Evolutionary conservation across 345 rosid genomes (phyloP), one percentile per base, ranked within the genome.

Genomic region (Erysimum cheiranthoides): DNA sequence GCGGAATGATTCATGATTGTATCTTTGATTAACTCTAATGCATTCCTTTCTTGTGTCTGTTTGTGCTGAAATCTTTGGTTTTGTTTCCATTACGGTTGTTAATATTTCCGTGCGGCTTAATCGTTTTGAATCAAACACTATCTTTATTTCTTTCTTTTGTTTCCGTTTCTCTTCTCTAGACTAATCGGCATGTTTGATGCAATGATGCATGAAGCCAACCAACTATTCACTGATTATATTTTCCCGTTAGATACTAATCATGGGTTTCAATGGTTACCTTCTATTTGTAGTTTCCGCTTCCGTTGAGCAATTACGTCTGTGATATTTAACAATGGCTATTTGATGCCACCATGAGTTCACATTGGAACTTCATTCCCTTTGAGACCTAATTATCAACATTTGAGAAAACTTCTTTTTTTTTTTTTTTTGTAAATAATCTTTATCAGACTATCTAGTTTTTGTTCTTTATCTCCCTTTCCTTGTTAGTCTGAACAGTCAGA

Each of bases 401-500:
- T 46, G n/a, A 17, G 11, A 39, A 17, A 13, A 11, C 36, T 32
- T 32, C 5, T 3, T 8, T 32, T 32, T 10, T 35, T 34, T 2
- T 58, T 49, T 47, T 14, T 54, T 30, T 32, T 6, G 27, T 54
- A 38, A 49, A 11, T 31, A 40, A 31, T 34, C 38, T 53, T 35
- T 30, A 11, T 4, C 60, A 36, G 13, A 30, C 25, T 38, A 10
- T 25, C 61, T 61, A 13, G 13, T 13, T 42, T 43, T 27, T 21
- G 25, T 21, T 21, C 25, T 21, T 21, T 21, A 21, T 21, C 25
- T 21, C 25, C 25, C 25, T 65, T 58, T 21, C 30, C 52, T 66
- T 50, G n/a, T 47, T 68, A 45, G 53, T 50, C 54, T 47, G 35
- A 61, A 68, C 66, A 73, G 46, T 61, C 60, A 75, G 53, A 77